Evolutionary conservation across 2,329 filamentous ascomycete genomes (phyloP).

Genomic region (Cordyceps fumosorosea): DNA sequence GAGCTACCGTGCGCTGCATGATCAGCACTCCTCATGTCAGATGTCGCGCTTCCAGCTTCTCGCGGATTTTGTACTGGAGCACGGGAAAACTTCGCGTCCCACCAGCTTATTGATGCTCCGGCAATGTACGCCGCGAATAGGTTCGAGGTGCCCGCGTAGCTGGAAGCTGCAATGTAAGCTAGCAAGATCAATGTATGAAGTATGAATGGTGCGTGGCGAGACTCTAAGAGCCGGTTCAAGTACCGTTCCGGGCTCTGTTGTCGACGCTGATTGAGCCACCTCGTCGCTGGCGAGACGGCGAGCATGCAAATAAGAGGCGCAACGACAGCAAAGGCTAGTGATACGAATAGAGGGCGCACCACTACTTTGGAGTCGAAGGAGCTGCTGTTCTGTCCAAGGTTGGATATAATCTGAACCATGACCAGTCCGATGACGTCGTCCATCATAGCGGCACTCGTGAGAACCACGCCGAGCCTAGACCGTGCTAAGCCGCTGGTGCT

Average conservation of each 20-base stretch:
- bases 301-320: slow-evolving; percentile 42
- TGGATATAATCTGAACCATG: slow-evolving; percentile 69
- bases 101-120: slow-evolving; percentile 54
- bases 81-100: slow-evolving; percentile 36
- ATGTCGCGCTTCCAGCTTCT: neutral
- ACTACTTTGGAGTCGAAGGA: slow-evolving; percentile 28
- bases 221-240: slow-evolving; percentile 22
- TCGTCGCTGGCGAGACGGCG: slow-evolving; percentile 35
- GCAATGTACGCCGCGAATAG: slow-evolving; percentile 59
- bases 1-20: neutral
- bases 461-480: slow-evolving; percentile 51
- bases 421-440: slow-evolving; percentile 74
- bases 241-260: slow-evolving; percentile 16
- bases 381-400: slow-evolving; percentile 38
- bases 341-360: slow-evolving; percentile 40
- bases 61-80: neutral
- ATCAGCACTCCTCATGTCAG: neutral
- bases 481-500: slow-evolving; percentile 34
- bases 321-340: slow-evolving; percentile 43
- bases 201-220: slow-evolving; percentile 32
- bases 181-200: slow-evolving; percentile 45
- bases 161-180: slow-evolving; percentile 41
- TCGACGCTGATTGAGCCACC: slow-evolving; percentile 26
- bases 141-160: slow-evolving; percentile 56
- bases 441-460: slow-evolving; percentile 70